Conservation (phyloP, 2,329 filamentous ascomycete species). For the Curvularia eragrostidis region DNA sequence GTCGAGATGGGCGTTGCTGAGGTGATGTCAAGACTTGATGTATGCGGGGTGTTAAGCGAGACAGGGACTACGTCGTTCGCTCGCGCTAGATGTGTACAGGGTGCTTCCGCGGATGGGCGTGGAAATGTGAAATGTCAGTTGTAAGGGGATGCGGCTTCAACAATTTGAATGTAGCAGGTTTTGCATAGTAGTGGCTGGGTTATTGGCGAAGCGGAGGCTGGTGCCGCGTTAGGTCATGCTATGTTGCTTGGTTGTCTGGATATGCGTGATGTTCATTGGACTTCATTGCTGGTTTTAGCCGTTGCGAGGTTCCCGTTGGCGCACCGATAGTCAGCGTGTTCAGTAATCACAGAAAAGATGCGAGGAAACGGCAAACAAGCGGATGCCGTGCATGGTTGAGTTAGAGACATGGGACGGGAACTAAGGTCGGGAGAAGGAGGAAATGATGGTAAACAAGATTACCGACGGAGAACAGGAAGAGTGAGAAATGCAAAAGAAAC, state of each 20-base stretch:
- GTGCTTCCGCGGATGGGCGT: background rate
- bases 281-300: no score
- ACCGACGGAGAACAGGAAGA: no score
- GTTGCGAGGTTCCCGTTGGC: no score
- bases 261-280: no score
- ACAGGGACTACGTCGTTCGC: background rate
- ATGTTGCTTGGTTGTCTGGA: background rate
- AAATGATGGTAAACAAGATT: no score
- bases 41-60: conserved; percentile 24
- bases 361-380: background rate
- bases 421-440: no score
- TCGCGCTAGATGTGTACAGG: background rate
- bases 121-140: background rate
- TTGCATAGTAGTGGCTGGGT: background rate
- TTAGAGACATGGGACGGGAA: no score
- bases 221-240: no score
- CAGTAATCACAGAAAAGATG: background rate
- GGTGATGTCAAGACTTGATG: conserved; percentile 25
- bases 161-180: background rate
- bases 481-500: no score
- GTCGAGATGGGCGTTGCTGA: conserved; percentile 5
- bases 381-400: background rate
- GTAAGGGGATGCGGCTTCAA: background rate
- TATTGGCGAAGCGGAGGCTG: background rate
- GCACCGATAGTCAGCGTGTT: no score